Evolutionary conservation across 2,329 filamentous ascomycete species (phyloP).

Genomic region (Coniella lustricola): DNA sequence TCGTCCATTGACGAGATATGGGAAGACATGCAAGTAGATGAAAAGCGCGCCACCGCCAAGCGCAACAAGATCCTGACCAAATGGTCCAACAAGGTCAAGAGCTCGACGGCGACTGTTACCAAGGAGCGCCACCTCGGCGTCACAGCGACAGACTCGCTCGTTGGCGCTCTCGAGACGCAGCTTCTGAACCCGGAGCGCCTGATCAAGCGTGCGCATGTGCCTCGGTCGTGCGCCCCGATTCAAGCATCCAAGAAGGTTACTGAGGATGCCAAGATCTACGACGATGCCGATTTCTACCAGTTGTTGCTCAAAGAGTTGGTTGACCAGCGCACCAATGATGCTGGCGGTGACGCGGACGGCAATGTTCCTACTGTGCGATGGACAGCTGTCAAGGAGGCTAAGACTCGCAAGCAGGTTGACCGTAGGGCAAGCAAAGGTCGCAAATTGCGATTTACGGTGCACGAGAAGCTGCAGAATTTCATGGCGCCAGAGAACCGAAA

Average conservation of each 20-base stretch:
- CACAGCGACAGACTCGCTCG: constrained; percentile 50
- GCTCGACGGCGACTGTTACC: constrained; percentile 43
- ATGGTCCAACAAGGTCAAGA: constrained; percentile 78
- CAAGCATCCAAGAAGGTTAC: constrained; percentile 53
- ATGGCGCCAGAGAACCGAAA: constrained; percentile 86
- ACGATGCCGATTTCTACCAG: constrained; percentile 94
- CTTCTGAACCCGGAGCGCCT: constrained; percentile 60
- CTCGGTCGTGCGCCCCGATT: constrained; percentile 68
- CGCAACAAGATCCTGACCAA: constrained; percentile 74
- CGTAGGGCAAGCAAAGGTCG: constrained; percentile 92
- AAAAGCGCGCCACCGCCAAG: constrained; percentile 50
- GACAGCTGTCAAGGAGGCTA: constrained; percentile 67
- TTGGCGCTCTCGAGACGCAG: constrained; percentile 62
- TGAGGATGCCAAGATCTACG: constrained; percentile 65
- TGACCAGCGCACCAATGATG: constrained; percentile 73
- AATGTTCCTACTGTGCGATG: constrained; percentile 50
- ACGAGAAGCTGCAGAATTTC: constrained; percentile 96
- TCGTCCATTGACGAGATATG: constrained; percentile 63
- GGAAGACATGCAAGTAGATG: constrained; percentile 61
- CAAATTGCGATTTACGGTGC: constrained; percentile 88
- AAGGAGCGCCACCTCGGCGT: constrained; percentile 50
- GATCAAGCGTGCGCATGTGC: constrained; percentile 60
- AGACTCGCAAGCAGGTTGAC: constrained; percentile 77
- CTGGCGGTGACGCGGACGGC: constrained; percentile 30
- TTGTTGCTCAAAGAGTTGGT: constrained; percentile 87